Evolutionary conservation across 768 basidiomycete species (phyloP).

Genomic region (Pholiota conissans): DNA sequence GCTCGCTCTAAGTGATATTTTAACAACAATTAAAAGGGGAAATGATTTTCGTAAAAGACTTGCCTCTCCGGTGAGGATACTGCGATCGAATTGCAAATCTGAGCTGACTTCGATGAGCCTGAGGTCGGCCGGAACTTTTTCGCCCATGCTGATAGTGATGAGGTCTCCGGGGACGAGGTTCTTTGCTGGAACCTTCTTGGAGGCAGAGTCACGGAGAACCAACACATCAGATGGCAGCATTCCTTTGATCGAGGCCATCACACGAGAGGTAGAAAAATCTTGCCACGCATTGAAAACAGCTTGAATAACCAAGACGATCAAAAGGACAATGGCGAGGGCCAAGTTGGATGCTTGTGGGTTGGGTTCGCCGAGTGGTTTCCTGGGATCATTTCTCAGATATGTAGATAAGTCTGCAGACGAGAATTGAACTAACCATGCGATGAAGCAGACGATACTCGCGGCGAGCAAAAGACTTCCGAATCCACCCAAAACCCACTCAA

Average conservation of each 20-base stretch:
- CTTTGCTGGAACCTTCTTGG: slow-evolving; percentile 50
- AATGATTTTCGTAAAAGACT: neutral
- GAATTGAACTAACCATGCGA: slow-evolving; percentile 40
- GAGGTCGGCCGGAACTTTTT: slow-evolving; percentile 71
- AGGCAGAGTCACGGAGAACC: slow-evolving; percentile 53
- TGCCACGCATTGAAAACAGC: slow-evolving; percentile 49
- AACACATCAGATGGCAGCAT: slow-evolving; percentile 67
- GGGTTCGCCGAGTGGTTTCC: slow-evolving; percentile 62
- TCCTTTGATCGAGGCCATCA: slow-evolving; percentile 64
- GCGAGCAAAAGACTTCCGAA: slow-evolving; percentile 44
- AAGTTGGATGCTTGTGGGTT: slow-evolving; percentile 54
- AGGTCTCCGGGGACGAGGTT: slow-evolving; percentile 71
- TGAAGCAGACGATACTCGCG: slow-evolving; percentile 54
- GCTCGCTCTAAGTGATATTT: slow-evolving; percentile 30
- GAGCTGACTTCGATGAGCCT: slow-evolving; percentile 58
- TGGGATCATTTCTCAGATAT: slow-evolving; percentile 21
- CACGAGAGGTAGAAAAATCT: slow-evolving; percentile 56
- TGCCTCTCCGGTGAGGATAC: slow-evolving; percentile 64
- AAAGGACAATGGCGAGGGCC: slow-evolving; percentile 58
- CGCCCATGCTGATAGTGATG: slow-evolving; percentile 60
- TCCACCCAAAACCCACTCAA: slow-evolving; percentile 54
- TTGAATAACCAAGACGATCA: slow-evolving; percentile 39
- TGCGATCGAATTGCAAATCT: slow-evolving; percentile 62
- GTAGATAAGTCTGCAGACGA: neutral
- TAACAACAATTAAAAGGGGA: neutral